A percentile compares a stretch with the other conserved stretches of the same genome.
Evolutionary conservation across 148 eudicot species (phyloP).

Genomic region (Vaccinium myrtillus): DNA sequence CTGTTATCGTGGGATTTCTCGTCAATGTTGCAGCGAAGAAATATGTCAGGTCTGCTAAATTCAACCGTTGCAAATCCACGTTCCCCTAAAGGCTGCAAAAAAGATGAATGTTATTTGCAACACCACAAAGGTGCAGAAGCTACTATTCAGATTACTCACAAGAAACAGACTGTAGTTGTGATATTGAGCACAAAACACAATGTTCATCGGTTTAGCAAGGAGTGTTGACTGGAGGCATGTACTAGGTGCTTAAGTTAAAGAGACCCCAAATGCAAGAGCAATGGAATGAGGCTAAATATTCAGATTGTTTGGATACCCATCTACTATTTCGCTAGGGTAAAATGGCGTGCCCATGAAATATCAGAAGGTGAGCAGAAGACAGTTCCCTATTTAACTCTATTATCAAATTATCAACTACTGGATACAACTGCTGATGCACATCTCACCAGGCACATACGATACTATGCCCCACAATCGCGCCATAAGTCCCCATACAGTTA

Average conservation of each 20-base stretch:
- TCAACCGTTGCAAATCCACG: conserved; percentile 52
- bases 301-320: not conserved
- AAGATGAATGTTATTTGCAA: not conserved
- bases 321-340: not conserved
- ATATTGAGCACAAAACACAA: not conserved
- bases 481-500: not conserved
- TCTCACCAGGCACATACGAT: not conserved
- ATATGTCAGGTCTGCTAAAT: conserved; percentile 60
- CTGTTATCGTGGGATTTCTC: conserved; percentile 22
- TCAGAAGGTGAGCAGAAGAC: not conserved
- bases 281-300: not conserved
- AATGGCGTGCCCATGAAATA: not conserved
- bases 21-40: conserved; percentile 40
- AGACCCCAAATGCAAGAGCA: conserved; percentile 6
- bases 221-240: not conserved
- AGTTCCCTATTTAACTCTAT: not conserved
- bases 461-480: not conserved
- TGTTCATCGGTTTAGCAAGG: not conserved
- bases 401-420: not conserved
- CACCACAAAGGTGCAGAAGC: not conserved
- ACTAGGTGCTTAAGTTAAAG: not conserved
- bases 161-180: not conserved
- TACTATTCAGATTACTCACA: not conserved
- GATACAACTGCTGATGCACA: not conserved
- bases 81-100: conserved; percentile 58